These are phyloP conservation scores for Penicillium occitanis DNA, from an alignment of 2,329 filamentous ascomycete genomes.

Conservation along the genomic window DNA sequence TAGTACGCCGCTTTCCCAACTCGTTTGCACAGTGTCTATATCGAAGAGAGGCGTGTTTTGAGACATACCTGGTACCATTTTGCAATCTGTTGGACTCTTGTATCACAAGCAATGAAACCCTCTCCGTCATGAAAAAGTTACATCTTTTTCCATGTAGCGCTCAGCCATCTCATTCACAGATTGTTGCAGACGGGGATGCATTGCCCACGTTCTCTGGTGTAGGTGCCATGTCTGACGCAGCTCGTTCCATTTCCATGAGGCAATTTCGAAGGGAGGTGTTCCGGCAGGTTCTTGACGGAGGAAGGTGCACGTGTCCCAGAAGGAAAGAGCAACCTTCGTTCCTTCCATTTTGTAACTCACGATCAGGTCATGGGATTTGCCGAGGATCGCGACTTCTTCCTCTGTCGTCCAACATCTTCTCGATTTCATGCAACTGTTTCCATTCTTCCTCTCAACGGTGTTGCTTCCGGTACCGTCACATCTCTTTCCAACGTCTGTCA, in stretches of 20 bases:
- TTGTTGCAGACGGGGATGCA: background rate
- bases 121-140: background rate
- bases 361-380: background rate
- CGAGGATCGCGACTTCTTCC: background rate
- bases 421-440: background rate
- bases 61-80: conserved; percentile 4
- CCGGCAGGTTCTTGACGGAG: background rate
- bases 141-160: background rate
- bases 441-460: background rate
- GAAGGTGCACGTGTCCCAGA: background rate
- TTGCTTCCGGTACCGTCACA: background rate
- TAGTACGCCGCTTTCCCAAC: background rate
- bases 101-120: background rate
- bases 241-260: background rate
- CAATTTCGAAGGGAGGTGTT: background rate
- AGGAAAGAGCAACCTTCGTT: background rate
- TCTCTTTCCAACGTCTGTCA: background rate
- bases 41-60: no score
- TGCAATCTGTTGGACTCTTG: background rate
- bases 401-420: background rate
- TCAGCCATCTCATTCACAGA: background rate
- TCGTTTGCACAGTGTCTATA: background rate
- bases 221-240: background rate
- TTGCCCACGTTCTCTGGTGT: background rate
- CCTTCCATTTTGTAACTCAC: background rate